Evolutionary conservation across 371 early-diverging fungal genomes (phyloP).

Genomic region (Enteropsectra breve): DNA sequence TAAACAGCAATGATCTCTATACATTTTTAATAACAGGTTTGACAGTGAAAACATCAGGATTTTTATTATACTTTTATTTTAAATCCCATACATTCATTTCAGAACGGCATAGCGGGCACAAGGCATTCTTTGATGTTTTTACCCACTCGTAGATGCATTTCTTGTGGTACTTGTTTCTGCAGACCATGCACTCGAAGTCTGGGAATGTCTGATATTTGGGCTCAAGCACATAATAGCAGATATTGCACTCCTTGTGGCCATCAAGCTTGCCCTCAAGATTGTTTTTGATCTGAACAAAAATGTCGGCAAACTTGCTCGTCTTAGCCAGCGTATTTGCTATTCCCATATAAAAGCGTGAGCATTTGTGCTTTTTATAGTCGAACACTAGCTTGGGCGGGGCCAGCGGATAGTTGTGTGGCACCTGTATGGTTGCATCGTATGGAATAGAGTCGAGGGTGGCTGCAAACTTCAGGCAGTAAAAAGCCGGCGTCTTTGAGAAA

Average conservation of each 20-base stretch:
- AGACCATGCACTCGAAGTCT: slow-evolving; percentile 38
- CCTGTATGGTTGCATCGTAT: slow-evolving; percentile 7
- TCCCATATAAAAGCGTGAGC: slow-evolving; percentile 19
- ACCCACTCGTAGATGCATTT: slow-evolving; percentile 53
- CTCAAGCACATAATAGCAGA: slow-evolving; percentile 58
- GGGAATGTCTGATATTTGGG: slow-evolving; percentile 45
- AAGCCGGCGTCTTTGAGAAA: neutral
- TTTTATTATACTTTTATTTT: neutral
- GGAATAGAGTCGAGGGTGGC: slow-evolving; percentile 3
- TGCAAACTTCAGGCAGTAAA: slow-evolving; percentile 6
- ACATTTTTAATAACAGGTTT: too few relatives aligned
- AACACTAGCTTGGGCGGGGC: slow-evolving; percentile 17
- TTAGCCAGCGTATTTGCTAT: slow-evolving; percentile 43
- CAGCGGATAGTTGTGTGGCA: slow-evolving; percentile 26
- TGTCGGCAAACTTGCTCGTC: slow-evolving; percentile 50
- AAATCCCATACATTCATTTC: slow-evolving; percentile 7
- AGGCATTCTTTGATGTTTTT: slow-evolving; percentile 24
- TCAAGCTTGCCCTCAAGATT: slow-evolving; percentile 43
- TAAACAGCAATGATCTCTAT: too few relatives aligned
- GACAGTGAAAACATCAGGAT: too few relatives aligned
- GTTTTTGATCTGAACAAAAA: slow-evolving; percentile 50
- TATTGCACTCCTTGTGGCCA: slow-evolving; percentile 53
- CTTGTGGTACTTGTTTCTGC: slow-evolving; percentile 54
- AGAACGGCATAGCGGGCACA: slow-evolving; percentile 53
- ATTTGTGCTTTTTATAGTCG: slow-evolving; percentile 23